Evolutionary conservation across 2,329 filamentous ascomycete genomes (phyloP).

Genomic region (Epichloe bromicola): DNA sequence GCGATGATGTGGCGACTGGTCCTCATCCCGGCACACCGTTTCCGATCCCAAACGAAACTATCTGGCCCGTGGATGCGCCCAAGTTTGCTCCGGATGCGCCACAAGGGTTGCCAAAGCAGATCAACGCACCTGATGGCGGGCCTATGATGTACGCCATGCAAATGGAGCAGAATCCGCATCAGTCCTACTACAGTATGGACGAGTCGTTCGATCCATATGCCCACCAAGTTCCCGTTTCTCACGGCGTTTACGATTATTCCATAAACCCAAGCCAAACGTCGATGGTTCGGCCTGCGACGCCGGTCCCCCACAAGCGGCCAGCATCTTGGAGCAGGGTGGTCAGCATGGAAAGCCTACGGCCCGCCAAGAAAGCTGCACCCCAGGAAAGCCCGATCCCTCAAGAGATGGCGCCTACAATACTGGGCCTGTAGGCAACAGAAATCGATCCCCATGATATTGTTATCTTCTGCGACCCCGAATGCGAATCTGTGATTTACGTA

Average conservation of each 20-base stretch:
- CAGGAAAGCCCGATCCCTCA: conserved; percentile 14
- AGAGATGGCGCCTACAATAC: conserved; percentile 13
- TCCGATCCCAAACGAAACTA: conserved; percentile 24
- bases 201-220: conserved; percentile 8
- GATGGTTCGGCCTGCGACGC: conserved; percentile 22
- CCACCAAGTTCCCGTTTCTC: conserved; percentile 7
- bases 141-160: conserved; percentile 19
- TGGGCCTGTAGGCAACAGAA: conserved; percentile 12
- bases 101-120: conserved; percentile 16
- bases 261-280: conserved; percentile 14
- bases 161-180: conserved; percentile 18
- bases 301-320: conserved; percentile 25
- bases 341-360: conserved; percentile 24
- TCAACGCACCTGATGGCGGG: conserved; percentile 19
- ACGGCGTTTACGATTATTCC: conserved; percentile 14
- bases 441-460: no score
- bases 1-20: conserved; percentile 20
- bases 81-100: conserved; percentile 24
- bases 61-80: conserved; percentile 25
- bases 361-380: conserved; percentile 22
- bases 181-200: conserved; percentile 12
- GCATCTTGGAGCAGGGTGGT: conserved; percentile 25
- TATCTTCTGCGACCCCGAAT: no score
- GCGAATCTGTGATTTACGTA: no score
- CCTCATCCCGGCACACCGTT: conserved; percentile 29